Conservation (phyloP, 345 rosid genomes). For the Mallotus nudiflorus region DNA sequence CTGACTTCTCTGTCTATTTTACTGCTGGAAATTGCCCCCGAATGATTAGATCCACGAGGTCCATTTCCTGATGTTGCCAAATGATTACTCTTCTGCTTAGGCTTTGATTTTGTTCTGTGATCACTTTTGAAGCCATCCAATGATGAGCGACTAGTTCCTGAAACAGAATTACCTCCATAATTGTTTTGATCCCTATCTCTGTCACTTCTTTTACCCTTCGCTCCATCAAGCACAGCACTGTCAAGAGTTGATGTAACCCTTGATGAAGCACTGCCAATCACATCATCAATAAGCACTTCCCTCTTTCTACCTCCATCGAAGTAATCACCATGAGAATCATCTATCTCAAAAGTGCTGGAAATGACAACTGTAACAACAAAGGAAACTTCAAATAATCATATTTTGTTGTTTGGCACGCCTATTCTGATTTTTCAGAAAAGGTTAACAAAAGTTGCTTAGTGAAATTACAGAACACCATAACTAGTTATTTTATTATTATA, state of each 20-base stretch:
- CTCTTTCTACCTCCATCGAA: slow-evolving; percentile 27
- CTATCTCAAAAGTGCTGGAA: slow-evolving; percentile 52
- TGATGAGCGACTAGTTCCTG: slow-evolving; percentile 29
- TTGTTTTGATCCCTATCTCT: slow-evolving; percentile 44
- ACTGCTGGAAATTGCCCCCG: slow-evolving; percentile 15
- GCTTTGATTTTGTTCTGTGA: slow-evolving; percentile 52
- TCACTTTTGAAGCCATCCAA: slow-evolving; percentile 28
- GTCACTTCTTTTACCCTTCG: slow-evolving; percentile 55
- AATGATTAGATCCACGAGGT: slow-evolving; percentile 27
- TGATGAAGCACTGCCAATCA: slow-evolving; percentile 71
- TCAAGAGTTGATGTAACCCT: slow-evolving; percentile 56
- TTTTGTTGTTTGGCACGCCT: background rate
- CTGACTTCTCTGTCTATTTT: slow-evolving; percentile 14
- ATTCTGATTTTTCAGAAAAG: too few species aligned
- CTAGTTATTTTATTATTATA: background rate
- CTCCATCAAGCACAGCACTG: slow-evolving; percentile 40
- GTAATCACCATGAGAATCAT: slow-evolving; percentile 36
- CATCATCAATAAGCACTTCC: slow-evolving; percentile 74
- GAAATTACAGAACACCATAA: background rate
- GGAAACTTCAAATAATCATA: slow-evolving; percentile 24
- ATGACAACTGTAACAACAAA: slow-evolving; percentile 58
- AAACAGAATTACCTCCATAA: slow-evolving; percentile 29
- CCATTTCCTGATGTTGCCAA: slow-evolving; percentile 33
- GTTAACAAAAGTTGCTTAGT: background rate
- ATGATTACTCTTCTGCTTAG: slow-evolving; percentile 58